Evolutionary conservation across 768 basidiomycete species (phyloP).

Genomic region (Termitomyces sp.): DNA sequence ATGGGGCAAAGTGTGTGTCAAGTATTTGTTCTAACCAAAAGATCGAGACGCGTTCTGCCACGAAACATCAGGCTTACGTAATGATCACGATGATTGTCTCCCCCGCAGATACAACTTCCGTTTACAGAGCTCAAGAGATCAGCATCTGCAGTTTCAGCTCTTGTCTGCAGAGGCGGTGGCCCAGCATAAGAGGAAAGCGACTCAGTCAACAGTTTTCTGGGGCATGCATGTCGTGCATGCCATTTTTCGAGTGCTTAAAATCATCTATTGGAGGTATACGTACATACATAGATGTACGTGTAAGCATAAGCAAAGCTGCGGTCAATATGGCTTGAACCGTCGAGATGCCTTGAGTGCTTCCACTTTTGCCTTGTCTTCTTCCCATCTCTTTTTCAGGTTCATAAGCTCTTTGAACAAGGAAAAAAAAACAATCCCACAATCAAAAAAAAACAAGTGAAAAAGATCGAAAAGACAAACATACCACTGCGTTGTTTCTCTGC

Average conservation of each 20-base stretch:
- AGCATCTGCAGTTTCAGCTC: neutral
- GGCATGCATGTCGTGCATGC: neutral
- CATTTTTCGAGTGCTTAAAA: too few relatives aligned
- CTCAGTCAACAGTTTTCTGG: neutral
- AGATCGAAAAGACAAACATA: conserved; percentile 24
- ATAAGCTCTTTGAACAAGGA: conserved; percentile 45
- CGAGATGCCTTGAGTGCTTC: conserved; percentile 74
- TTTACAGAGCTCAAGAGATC: too few relatives aligned
- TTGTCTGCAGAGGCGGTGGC: neutral
- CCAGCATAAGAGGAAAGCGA: neutral
- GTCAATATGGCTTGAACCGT: conserved; percentile 83
- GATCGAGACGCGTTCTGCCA: conserved; percentile 7
- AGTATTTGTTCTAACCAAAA: neutral
- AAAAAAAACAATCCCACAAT: neutral
- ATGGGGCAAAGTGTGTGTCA: conserved; percentile 9
- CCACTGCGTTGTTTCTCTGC: conserved; percentile 85
- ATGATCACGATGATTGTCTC: neutral
- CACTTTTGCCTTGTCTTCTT: conserved; percentile 82
- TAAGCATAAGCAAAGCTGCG: neutral
- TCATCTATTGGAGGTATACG: neutral
- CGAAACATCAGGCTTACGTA: conserved; percentile 14
- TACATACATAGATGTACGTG: neutral
- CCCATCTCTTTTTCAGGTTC: conserved; percentile 78
- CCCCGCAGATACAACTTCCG: too few relatives aligned
- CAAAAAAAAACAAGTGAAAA: neutral